phyloP scores from a whole-genome alignment of 2,329 filamentous ascomycete genomes.

The Scleromitrula shiraiana region DNA sequence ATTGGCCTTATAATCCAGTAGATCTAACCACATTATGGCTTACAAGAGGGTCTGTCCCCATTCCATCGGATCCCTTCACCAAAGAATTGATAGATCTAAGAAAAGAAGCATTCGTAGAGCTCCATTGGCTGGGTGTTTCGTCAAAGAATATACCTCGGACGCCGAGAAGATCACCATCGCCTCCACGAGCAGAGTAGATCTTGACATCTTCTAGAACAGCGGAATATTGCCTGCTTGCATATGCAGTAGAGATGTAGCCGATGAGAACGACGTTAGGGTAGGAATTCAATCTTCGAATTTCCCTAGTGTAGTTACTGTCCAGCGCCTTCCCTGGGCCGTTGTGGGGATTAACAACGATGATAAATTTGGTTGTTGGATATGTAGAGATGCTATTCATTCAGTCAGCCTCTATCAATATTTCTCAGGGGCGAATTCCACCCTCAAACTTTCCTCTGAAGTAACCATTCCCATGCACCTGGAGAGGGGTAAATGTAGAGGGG shows the following conservation, averaged over 20 bases:
- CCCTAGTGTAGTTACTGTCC: constrained; percentile 28
- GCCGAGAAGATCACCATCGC: constrained; percentile 8
- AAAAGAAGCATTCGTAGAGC: constrained; percentile 5
- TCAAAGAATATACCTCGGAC: constrained; percentile 18
- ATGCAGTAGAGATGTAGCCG: constrained; percentile 34
- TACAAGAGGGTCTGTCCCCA: constrained; percentile 10
- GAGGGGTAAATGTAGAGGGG: constrained; percentile 20
- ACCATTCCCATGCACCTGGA: constrained; percentile 16
- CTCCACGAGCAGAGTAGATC: constrained; percentile 14
- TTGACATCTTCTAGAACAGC: constrained; percentile 9
- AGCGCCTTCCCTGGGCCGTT: constrained; percentile 30
- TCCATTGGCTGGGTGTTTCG: constrained; percentile 13
- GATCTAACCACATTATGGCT: too few species aligned
- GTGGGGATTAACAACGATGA: constrained; percentile 23
- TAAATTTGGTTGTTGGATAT: constrained; percentile 19
- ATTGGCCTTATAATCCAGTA: neutral
- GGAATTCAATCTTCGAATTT: constrained; percentile 30
- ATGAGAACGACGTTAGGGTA: constrained; percentile 32
- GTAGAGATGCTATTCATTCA: constrained; percentile 8
- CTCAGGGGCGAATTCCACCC: neutral
- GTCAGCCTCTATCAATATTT: constrained; percentile 7
- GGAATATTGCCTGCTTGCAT: constrained; percentile 18
- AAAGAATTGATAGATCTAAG: constrained; percentile 6
- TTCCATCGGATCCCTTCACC: constrained; percentile 8
- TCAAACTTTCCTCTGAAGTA: constrained; percentile 13